These are phyloP conservation scores for Syzygium jambos DNA, from an alignment of 345 rosid genomes.

Conservation along the genomic window DNA sequence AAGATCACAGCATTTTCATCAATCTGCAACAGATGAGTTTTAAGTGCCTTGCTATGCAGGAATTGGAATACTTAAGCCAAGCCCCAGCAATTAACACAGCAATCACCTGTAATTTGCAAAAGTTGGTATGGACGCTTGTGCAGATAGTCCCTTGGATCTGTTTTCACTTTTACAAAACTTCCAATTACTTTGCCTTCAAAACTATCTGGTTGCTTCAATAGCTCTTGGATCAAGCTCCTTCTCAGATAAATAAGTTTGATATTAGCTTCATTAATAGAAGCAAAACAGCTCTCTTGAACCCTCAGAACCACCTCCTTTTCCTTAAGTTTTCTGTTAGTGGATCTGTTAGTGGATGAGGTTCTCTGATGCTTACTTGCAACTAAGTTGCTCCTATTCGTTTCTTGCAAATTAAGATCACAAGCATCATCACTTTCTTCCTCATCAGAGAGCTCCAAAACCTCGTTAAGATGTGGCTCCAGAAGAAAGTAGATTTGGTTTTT, in stretches of 20 bases:
- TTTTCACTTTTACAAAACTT: conserved; percentile 45
- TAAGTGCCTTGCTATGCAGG: background rate
- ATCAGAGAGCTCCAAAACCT: conserved; percentile 15
- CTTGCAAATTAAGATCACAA: background rate
- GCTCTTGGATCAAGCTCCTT: conserved; percentile 37
- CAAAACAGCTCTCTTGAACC: conserved; percentile 19
- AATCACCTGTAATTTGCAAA: conserved; percentile 42
- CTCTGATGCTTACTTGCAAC: conserved; percentile 6
- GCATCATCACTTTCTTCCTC: conserved; percentile 8
- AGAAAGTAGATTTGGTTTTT: conserved; percentile 21
- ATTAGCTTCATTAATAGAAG: conserved; percentile 27
- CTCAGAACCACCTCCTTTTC: conserved; percentile 9
- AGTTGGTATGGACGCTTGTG: conserved; percentile 38
- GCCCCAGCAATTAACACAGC: background rate
- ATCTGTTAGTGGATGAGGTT: background rate
- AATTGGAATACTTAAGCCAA: background rate
- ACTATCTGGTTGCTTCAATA: conserved; percentile 27
- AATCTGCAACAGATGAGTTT: background rate
- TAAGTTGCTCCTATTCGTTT: background rate
- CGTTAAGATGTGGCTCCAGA: conserved; percentile 28
- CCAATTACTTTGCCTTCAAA: conserved; percentile 38
- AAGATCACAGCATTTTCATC: background rate
- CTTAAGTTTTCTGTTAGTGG: conserved; percentile 3
- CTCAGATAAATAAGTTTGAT: conserved; percentile 43
- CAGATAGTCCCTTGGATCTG: conserved; percentile 26